These are phyloP conservation scores for Cercophora sp. DNA, from an alignment of 495 filamentous ascomycete genomes.

Conservation along the genomic window DNA sequence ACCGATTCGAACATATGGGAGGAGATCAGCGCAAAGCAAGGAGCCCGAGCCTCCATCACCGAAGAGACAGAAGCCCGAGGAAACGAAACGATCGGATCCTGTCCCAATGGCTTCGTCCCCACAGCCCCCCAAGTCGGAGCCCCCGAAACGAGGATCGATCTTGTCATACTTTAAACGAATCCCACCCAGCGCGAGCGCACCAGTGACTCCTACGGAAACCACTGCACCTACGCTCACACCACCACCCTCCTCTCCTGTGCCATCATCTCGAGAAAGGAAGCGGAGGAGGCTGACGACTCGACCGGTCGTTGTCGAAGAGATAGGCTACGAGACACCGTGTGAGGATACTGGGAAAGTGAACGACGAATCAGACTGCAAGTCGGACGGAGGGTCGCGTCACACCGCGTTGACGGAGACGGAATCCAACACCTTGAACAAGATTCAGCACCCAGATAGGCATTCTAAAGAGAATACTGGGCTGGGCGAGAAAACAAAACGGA, in stretches of 20 bases:
- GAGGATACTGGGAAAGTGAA: neutral
- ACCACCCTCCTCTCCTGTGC: conserved; percentile 29
- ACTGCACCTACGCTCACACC: conserved; percentile 16
- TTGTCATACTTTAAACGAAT: conserved; percentile 39
- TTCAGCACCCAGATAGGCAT: neutral
- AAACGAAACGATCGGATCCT: neutral
- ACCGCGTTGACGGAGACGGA: neutral
- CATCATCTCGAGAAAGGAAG: conserved; percentile 15
- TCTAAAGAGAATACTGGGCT: neutral
- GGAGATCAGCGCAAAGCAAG: conserved; percentile 25
- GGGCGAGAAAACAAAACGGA: conserved; percentile 4
- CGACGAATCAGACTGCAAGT: neutral
- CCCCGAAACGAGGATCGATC: conserved; percentile 35
- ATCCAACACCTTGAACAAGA: neutral
- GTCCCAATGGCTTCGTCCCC: neutral
- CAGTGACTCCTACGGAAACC: conserved; percentile 9
- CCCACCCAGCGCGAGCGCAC: conserved; percentile 13
- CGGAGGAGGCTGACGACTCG: conserved; percentile 37
- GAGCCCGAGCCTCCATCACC: conserved; percentile 11
- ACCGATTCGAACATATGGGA: conserved; percentile 43
- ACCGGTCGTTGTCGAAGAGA: conserved; percentile 4
- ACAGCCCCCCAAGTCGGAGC: neutral
- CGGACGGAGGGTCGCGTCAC: neutral
- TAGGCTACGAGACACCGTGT: neutral
- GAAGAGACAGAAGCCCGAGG: neutral